Conservation (phyloP, 257 asterid species). For the Nicotiana knightiana region DNA sequence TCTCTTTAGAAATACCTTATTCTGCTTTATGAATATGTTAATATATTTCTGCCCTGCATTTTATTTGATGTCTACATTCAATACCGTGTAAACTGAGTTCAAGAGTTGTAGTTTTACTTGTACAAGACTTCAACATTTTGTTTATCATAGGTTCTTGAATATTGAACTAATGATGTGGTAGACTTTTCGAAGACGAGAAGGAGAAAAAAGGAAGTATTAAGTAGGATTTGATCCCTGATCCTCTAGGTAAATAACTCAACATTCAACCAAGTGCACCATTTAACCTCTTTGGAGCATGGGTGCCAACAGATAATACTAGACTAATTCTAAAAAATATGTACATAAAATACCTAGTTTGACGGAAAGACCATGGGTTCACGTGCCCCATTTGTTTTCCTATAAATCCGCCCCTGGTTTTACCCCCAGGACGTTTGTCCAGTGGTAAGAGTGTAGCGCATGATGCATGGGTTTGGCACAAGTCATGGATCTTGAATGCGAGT, state of each 20-base stretch:
- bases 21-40: background rate
- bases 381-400: too few relatives aligned
- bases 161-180: too few relatives aligned
- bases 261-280: too few relatives aligned
- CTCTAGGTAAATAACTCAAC: too few relatives aligned
- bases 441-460: background rate
- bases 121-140: background rate
- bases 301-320: too few relatives aligned
- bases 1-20: background rate
- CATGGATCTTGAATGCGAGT: background rate
- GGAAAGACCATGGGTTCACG: too few relatives aligned
- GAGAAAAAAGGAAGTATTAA: too few relatives aligned
- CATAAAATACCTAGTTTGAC: too few relatives aligned
- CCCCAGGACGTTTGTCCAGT: background rate
- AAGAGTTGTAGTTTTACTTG: background rate
- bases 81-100: background rate
- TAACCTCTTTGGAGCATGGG: too few relatives aligned
- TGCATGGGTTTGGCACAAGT: background rate
- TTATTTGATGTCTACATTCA: background rate
- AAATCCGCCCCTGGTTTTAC: too few relatives aligned
- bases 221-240: too few relatives aligned
- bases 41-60: background rate
- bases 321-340: too few relatives aligned
- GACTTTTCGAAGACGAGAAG: background rate
- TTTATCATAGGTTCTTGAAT: background rate